A percentile compares a stretch with the other conserved stretches of the same genome.
Conservation (phyloP, 1,139 yeast species). For the Geotrichum reessii region DNA sequence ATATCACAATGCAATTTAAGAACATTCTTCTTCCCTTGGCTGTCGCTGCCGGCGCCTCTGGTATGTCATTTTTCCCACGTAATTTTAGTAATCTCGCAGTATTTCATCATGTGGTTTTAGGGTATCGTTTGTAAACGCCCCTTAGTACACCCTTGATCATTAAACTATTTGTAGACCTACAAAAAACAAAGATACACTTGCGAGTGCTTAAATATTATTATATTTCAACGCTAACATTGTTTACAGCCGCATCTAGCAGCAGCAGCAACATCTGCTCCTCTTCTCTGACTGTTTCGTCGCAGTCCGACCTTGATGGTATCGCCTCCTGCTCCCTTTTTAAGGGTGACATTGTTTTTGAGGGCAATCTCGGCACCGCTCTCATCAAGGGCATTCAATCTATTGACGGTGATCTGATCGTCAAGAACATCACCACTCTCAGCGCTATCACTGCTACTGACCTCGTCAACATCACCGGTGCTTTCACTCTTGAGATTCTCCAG, state of each 20-base stretch:
- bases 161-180: neutral
- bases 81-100: neutral
- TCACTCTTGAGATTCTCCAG: constrained; percentile 60
- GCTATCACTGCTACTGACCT: constrained; percentile 73
- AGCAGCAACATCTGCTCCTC: constrained; percentile 23
- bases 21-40: constrained; percentile 6
- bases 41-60: constrained; percentile 8
- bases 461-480: constrained; percentile 64
- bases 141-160: neutral
- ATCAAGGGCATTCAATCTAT: constrained; percentile 57
- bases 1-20: constrained; percentile 7
- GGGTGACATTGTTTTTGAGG: constrained; percentile 67
- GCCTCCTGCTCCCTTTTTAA: constrained; percentile 71
- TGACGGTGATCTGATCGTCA: constrained; percentile 66
- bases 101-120: neutral
- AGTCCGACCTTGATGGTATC: constrained; percentile 68
- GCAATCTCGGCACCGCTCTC: constrained; percentile 44
- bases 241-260: neutral
- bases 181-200: no score
- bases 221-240: neutral
- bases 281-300: constrained; percentile 45
- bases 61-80: neutral
- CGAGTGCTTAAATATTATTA: neutral
- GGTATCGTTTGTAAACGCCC: neutral
- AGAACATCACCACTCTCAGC: constrained; percentile 58